Evolutionary conservation across 352 stramenopile genomes (phyloP), one percentile per base, ranked within the genome.

Genomic region (Pythium diclinum): DNA sequence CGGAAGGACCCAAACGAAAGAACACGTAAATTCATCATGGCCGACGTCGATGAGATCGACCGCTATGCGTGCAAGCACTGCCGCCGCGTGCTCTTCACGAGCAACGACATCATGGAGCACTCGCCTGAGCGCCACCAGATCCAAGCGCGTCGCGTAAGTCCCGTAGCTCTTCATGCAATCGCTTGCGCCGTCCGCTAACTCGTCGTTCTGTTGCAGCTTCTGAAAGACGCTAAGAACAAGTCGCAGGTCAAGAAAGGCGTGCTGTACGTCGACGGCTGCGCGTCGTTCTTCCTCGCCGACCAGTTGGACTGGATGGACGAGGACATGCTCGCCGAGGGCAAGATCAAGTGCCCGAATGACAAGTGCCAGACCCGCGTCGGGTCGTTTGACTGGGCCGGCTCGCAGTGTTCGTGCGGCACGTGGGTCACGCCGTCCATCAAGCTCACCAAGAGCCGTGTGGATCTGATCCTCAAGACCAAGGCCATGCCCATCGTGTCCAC

Each of bases 391-490:
- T 93, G 84, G 84, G 80, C 78, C n/a, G 84, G 84, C 30, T 88
- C 81, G 16, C 84, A 93, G 68, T 93, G 84, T 62, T 93, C 84
- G 33, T 93, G 84, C 54, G 84, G 84, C 59, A 90, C 84, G 64
- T 93, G 84, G 84, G 79, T 93, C 62, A 93, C 84, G 52, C 84
- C 84, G 51, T 90, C 82, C 14, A 88, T 93, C 62, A 89, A 93
- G 61, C 70, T 93, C 59, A 91, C 81, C 61, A 91, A 93, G 76
- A 91, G 82, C 52, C 72, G 85, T 48, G 81, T 93, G 16, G 85
- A 93, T 51, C 19, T 60, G 40, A 64, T 73, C 17, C 57, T 73
- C 51, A 60, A 54, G 44, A n/a, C 53, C 19, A 63, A 60, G 17
- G 47, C 52, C 17, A 67, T 73, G 33, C 67, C 67, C 7, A 73